Evolutionary conservation across 805 yeast species (phyloP), one percentile per base, ranked within the genome.

Genomic region (Saccharomycopsis microspora): DNA sequence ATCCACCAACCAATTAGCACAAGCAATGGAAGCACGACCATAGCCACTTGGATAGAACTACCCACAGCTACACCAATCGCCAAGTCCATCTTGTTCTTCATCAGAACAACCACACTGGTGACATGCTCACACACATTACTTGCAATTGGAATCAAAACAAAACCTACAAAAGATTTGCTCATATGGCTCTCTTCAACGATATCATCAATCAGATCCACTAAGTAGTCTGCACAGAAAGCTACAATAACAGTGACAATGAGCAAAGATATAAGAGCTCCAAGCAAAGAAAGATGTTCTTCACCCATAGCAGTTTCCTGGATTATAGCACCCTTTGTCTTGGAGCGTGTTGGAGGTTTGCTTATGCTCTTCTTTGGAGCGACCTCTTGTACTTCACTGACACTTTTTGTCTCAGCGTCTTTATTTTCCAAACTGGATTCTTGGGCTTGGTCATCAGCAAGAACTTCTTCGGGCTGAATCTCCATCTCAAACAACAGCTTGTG

Each of bases 41-140:
- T 67, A 2, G 98, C 94, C 59, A 93, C 89, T 66, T 93, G 98
- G 62, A 90, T 75, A 3, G 96, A 86, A 1, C 95, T 84, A 19
- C 98, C 98, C 52, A 93, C 80, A 3, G 97, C 97, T 42, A 93
- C 97, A 50, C 96, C 95, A 56, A 93, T 76, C 10, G 98, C 97
- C 52, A 93, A 74, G 63, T 93, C 97, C 96, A 93, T 93, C 67
- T 93, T 93, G 65, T 93, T 85, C 67, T 88, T 88, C 75, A 80
- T 78, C 27, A 98, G 97, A 44, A 93, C 97, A 53, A 87, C 76
- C 39, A 93, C 83, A 3, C 97, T 95, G 10, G 97, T 93, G 44
- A 86, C 97, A 64, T 93, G 98, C 65, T 93, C 98, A 7, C 97
- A 97, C 3, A 97, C 98, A 59, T 93, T 93, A 48, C 97, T 97